Conservation (phyloP, 2,329 filamentous ascomycete genomes). For the Pseudogymnoascus sp. region DNA sequence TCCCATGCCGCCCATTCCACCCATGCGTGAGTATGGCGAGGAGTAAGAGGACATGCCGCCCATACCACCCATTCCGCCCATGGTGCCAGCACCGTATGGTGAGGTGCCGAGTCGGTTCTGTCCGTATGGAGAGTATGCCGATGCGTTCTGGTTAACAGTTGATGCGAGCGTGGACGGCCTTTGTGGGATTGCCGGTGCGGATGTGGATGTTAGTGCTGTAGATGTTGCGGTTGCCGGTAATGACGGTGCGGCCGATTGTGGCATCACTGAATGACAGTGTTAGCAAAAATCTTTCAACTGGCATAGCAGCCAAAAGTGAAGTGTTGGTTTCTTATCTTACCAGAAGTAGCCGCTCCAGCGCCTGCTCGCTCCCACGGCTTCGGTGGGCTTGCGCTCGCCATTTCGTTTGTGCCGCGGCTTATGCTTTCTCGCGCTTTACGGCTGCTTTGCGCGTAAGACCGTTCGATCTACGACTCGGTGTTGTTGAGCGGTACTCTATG, state of each 20-base stretch:
- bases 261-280: conserved; percentile 26
- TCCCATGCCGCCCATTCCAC: conserved; percentile 35
- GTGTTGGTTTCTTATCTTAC: conserved; percentile 20
- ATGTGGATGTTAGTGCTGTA: conserved; percentile 33
- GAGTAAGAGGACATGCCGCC: conserved; percentile 39
- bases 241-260: conserved; percentile 31
- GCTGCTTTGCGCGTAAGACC: not conserved
- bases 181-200: conserved; percentile 65
- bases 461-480: not conserved
- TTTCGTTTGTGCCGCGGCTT: conserved; percentile 15
- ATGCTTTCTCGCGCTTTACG: not conserved
- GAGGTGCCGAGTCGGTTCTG: conserved; percentile 47
- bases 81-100: conserved; percentile 28
- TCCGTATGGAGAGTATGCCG: conserved; percentile 65
- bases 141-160: conserved; percentile 80
- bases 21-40: conserved; percentile 43
- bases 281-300: conserved; percentile 10
- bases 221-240: conserved; percentile 37
- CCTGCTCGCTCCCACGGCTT: conserved; percentile 93
- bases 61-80: conserved; percentile 25
- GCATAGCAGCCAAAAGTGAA: not conserved
- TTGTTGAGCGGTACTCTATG: not conserved
- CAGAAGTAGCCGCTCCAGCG: conserved; percentile 33
- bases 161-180: conserved; percentile 71
- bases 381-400: conserved; percentile 69